phyloP scores from a whole-genome alignment of 2,329 filamentous ascomycete genomes.

The Aspergillus oerlinghausenensis region DNA sequence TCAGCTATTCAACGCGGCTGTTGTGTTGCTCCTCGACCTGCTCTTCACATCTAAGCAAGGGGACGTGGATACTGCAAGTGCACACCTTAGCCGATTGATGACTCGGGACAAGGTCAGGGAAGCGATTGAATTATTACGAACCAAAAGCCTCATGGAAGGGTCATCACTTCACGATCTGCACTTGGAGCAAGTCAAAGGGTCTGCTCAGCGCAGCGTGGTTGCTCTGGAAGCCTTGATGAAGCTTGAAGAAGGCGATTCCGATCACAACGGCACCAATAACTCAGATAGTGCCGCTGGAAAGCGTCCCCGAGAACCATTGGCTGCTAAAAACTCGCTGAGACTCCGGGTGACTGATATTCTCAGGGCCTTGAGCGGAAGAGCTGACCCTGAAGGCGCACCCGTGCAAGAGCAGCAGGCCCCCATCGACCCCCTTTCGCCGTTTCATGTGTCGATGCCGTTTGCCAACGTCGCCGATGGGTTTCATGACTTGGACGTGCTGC shows the following conservation, averaged over 20 bases:
- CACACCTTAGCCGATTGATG: conserved; percentile 5
- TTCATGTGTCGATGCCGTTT: background rate
- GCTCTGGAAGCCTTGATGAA: background rate
- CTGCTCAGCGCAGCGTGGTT: background rate
- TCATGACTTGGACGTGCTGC: background rate
- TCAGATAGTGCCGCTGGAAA: background rate
- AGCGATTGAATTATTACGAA: conserved; percentile 8
- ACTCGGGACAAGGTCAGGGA: conserved; percentile 8
- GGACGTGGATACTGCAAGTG: conserved; percentile 1
- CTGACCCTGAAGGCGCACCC: background rate
- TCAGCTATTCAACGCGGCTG: background rate
- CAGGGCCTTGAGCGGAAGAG: background rate
- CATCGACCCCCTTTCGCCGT: background rate
- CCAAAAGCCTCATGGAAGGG: background rate
- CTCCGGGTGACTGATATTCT: background rate
- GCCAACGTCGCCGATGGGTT: background rate
- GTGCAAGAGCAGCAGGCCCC: background rate
- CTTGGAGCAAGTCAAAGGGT: background rate
- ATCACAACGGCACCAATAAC: background rate
- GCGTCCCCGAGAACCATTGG: background rate
- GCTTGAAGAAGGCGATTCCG: background rate
- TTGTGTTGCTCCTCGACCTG: background rate
- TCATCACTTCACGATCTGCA: background rate
- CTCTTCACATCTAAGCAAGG: background rate
- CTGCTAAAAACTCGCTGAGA: background rate